Evolutionary conservation across 345 rosid genomes (phyloP), one percentile per base, ranked within the genome.

Genomic region (Populus davidiana): DNA sequence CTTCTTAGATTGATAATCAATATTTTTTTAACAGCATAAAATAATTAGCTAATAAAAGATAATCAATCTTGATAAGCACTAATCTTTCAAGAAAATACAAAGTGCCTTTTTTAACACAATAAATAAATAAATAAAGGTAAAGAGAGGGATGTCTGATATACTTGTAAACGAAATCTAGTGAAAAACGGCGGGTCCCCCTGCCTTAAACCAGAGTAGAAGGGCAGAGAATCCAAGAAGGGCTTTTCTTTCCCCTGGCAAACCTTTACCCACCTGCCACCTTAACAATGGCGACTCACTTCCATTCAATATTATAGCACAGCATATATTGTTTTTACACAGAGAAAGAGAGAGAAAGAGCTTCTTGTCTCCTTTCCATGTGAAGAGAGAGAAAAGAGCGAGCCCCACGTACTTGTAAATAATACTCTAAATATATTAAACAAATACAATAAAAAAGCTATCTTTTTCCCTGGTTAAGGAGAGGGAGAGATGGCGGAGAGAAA

Each of bases 331-430:
- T 41, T 9, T 11, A 33, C 36, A 4, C 36, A 68, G 33, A 33
- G 69, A 23, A 59, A 54, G 52, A 62, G 65, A 18, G 75, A 13
- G 23, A 13, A 47, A 72, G 65, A 67, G 43, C 41, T 72, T 0
- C 66, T 38, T 71, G 54, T 39, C 13, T 71, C 20, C 77, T 64
- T 81, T 71, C 75, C 84, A 71, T 69, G 84, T 82, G 72, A 64
- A 77, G 74, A 43, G 11, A 43, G 73, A 59, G 59, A 71, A 59
- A 59, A 59, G 29, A n/a, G 64, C n/a, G 13, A 59, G 74, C 59
- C 43, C 70, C 31, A 27, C 35, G 18, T 61, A 31, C 16, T 5
- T 29, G 59, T 16, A 18, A 8, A 18, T 21, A 69, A 56, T 3
- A 75, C 38, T 10, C 3, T 7, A 13, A 8, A 35, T 5, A 75